Evolutionary conservation across 306 rosid genomes (phyloP).

Genomic region (Nissolia schottii): DNA sequence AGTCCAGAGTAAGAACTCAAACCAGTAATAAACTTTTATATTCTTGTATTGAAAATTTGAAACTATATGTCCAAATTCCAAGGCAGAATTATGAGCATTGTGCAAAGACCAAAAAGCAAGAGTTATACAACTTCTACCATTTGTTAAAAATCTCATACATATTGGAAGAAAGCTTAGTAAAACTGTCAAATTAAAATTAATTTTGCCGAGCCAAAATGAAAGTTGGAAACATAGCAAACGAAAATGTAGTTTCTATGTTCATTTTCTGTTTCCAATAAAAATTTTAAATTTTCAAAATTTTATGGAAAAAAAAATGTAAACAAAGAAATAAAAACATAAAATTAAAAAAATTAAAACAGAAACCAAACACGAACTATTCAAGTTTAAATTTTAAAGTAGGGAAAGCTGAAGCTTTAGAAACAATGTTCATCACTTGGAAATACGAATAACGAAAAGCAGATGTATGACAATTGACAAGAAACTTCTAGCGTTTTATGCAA

Average conservation of each 20-base stretch:
- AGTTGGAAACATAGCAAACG: not conserved
- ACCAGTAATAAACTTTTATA: not conserved
- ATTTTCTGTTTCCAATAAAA: no score
- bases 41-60: not conserved
- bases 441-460: not conserved
- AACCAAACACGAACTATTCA: no score
- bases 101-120: not conserved
- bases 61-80: not conserved
- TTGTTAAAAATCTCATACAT: not conserved
- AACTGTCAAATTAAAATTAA: not conserved
- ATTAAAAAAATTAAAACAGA: no score
- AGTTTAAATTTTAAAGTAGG: not conserved
- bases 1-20: not conserved
- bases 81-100: not conserved
- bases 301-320: no score
- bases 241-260: no score
- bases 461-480: slow-evolving; percentile 16
- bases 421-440: not conserved
- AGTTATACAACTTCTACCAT: not conserved
- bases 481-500: not conserved
- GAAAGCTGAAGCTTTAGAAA: not conserved
- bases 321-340: no score
- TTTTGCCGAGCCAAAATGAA: not conserved
- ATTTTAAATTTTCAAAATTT: no score
- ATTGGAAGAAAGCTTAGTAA: not conserved